Base-by-base conservation (phyloP, 75 land plant genomes). In the Sequoia sempervirens region DNA sequence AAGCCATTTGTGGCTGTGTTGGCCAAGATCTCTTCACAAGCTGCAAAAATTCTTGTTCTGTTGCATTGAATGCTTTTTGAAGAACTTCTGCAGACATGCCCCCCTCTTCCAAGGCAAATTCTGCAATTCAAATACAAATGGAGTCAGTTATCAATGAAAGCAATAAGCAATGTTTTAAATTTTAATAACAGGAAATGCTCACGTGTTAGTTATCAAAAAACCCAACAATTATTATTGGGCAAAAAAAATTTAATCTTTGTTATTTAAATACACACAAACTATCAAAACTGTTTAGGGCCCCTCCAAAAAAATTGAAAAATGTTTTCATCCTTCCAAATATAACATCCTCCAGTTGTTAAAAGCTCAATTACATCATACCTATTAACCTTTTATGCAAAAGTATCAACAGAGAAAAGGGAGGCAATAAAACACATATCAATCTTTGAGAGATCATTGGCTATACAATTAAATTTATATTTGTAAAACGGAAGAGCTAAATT, bases 31-130 rank as follows among this genome's bases (percentile, higher is more conserved):
- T 73, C 86, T 88, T 92, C 28, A 94, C 96, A 79, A 90, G 82
- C 50, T 84, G 89, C 82, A 88, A 36, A 41, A 94, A 94, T 8
- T 90, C 96, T 83, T 91, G 93, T 56, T 94, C 96, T 6, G 91
- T 94, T 14, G 91, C 88, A 74, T 61, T 32, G 73, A 94, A 87
- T n/a, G 96, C 96, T 84, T 86, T 88, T 85, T 90, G 87, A 43
- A 94, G 86, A 52, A 91, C 95, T 38, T 94, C 92, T 15, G 86
- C 83, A 17, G 96, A 92, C 75, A 94, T 69, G 3, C 92, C 89
- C 7, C 96, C 96, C 68, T 90, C 88, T 79, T 94, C 95, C 38
- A 82, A 58, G 18, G 86, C 84, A 82, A 41, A 82, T 36, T 40
- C 86, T 85, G 54, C 47, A 58, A 58, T 75, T n/a, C n/a, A n/a